These are phyloP conservation scores for Capsella rubella DNA, from an alignment of 441 rosid species.

Conservation along the genomic window DNA sequence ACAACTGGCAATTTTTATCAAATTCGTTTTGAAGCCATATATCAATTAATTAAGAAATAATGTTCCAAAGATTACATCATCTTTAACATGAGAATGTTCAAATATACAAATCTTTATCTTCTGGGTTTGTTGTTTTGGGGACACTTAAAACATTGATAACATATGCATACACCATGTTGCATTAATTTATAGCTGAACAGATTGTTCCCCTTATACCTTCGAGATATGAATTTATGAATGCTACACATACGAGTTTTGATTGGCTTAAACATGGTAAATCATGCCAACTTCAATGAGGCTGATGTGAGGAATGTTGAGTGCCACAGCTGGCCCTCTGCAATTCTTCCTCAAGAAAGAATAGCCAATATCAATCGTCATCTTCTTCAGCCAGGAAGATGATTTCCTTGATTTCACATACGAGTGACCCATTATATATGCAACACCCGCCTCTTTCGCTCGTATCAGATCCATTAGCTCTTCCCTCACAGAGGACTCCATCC, in stretches of 20 bases:
- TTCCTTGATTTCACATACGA: slow-evolving; percentile 85
- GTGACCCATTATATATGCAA: slow-evolving; percentile 89
- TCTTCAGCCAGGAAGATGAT: slow-evolving; percentile 71
- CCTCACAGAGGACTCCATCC: slow-evolving; percentile 74
- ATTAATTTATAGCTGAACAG: neutral
- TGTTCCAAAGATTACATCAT: neutral
- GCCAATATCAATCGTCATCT: slow-evolving; percentile 73
- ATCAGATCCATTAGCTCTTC: slow-evolving; percentile 85
- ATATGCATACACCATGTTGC: slow-evolving; percentile 26
- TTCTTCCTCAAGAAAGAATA: slow-evolving; percentile 94
- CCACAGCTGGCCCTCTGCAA: slow-evolving; percentile 93
- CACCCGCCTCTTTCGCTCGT: slow-evolving; percentile 86
- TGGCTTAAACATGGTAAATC: slow-evolving; percentile 81
- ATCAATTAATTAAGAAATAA: neutral
- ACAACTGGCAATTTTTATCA: neutral
- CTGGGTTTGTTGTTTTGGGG: neutral
- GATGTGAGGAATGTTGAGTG: slow-evolving; percentile 90
- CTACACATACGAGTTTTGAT: neutral
- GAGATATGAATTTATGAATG: neutral
- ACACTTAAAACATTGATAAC: slow-evolving; percentile 4
- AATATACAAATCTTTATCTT: neutral
- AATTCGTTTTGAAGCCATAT: neutral
- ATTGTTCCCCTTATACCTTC: neutral
- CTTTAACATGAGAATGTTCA: neutral
- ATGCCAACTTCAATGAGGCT: slow-evolving; percentile 97